Evolutionary conservation across 2,329 filamentous ascomycete species (phyloP), one percentile per base, ranked within the genome.

Genomic region (Cercospora zeae-maydis): DNA sequence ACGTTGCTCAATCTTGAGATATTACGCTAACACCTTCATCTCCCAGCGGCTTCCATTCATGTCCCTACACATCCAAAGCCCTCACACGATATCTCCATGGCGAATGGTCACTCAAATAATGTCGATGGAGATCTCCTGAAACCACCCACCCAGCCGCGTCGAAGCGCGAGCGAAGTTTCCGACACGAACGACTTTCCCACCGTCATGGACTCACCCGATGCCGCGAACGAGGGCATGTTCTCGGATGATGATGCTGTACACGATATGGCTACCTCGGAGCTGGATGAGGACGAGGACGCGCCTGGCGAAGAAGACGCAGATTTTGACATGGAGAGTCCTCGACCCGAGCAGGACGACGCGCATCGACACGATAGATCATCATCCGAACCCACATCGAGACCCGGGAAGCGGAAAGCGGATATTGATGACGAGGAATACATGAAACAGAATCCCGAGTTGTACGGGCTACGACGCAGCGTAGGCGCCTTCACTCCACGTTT

Each of bases 401-500:
- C 84, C 55, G 78, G 83, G 65, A 96, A 96, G 82, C 89, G 92
- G 68, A 87, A 82, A 71, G 75, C 76, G 76, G 82, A 74, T 75
- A 64, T 70, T 45, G 77, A 85, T 37, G 87, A 88, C 57, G 77
- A 95, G 71, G 89, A 95, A 63, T 93, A 88, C 74, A 96, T 98
- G 71, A 85, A 88, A 72, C 90, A 91, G 73, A 96, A 99, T 73
- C 95, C 95, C 49, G 92, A 96, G 78, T 82, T 99, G 8, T 99
- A 98, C 80, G 95, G 95, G 53, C 83, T 99, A 69, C 87, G 95
- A 71, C 86, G 95, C 80, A 99, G 95, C 81, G 93, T 95, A 88
- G 66, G 89, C 78, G 36, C 56, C 61, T 24, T 60, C 51, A 47
- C 37, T 49, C 36, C 21, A 31, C 42, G 34, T 61, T 39, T 51